Conservation (phyloP, 208 protist genomes). For the Acanthamoeba castellanii region DNA sequence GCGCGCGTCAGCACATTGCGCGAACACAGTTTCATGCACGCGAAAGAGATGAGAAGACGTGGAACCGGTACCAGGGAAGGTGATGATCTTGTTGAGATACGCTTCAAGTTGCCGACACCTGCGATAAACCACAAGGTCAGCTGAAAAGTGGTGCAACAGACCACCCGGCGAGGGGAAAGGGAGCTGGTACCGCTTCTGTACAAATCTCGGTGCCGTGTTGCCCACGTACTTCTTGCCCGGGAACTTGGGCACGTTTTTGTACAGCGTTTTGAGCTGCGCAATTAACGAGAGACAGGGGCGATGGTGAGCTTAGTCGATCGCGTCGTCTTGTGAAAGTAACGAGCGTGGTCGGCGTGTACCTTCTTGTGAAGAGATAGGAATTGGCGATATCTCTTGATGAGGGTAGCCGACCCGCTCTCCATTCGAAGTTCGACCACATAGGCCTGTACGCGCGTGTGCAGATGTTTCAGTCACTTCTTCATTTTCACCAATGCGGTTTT, state of each 20-base stretch:
- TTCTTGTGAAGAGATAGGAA: slow-evolving; percentile 61
- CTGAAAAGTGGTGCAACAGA: neutral
- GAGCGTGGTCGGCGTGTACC: neutral
- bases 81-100: slow-evolving; percentile 57
- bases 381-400: slow-evolving; percentile 71
- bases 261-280: slow-evolving; percentile 8
- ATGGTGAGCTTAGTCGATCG: neutral
- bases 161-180: neutral
- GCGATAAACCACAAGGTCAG: neutral
- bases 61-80: slow-evolving; percentile 12
- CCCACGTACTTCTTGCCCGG: slow-evolving; percentile 67
- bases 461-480: neutral
- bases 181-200: slow-evolving; percentile 10
- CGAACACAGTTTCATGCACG: neutral
- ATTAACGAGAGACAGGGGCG: neutral
- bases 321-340: neutral
- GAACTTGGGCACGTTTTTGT: slow-evolving; percentile 70
- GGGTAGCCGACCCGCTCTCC: slow-evolving; percentile 40
- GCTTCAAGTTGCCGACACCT: slow-evolving; percentile 9
- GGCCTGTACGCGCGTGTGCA: neutral
- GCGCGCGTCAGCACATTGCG: neutral
- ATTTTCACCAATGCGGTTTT: neutral
- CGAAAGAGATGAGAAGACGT: neutral
- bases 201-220: slow-evolving; percentile 66
- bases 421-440: slow-evolving; percentile 59